Base-by-base conservation (phyloP, 1,284 basidiomycete species). In the Puccinia polysora region DNA sequence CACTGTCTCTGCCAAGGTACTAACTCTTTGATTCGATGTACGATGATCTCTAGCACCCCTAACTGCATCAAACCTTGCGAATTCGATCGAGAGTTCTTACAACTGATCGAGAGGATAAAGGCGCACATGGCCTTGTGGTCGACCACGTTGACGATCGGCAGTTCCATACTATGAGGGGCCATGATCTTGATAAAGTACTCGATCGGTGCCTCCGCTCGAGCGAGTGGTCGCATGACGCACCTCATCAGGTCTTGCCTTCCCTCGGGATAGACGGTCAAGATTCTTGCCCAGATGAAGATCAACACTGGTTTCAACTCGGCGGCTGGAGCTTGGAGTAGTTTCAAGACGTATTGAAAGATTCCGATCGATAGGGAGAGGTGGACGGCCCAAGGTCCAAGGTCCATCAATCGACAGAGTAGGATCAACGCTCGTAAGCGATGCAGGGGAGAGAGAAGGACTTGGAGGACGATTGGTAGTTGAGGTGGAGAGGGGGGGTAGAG, bases 71-170 rank as follows among this genome's bases (percentile, higher is more conserved):
- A 18, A 30, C 43, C 45, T 36, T 43, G 36, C 40, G 58, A 36
- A 55, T 64, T 52, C 36, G 38, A 12, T 8, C 47, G 59, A 23
- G 58, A 63, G 36, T 72, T 72, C 49, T 72, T 53, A 45, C 69
- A 72, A 20, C 47, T 60, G 50, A 72, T 64, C 5, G 69, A 72
- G 23, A 72, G 49, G 28, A 72, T 72, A 30, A 72, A 72, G 20
- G 69, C 69, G 45, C 69, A 72, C 69, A 72, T 72, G 23, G 69
- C 69, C 43, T 72, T 63, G 30, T 72, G 69, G 23, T 72, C 69
- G 15, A 55, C 59, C 4, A 64, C 50, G 34, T 72, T 72, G 12
- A 59, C 69, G 1, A 72, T 60, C 14, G 69, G 69, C 45, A 72
- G 40, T 62, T 70, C 58, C 49, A 52, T 40, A 23, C 43, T 63